Evolutionary conservation across 2,329 filamentous ascomycete genomes (phyloP), one percentile per base, ranked within the genome.

Genomic region (Epichloe sylvatica): DNA sequence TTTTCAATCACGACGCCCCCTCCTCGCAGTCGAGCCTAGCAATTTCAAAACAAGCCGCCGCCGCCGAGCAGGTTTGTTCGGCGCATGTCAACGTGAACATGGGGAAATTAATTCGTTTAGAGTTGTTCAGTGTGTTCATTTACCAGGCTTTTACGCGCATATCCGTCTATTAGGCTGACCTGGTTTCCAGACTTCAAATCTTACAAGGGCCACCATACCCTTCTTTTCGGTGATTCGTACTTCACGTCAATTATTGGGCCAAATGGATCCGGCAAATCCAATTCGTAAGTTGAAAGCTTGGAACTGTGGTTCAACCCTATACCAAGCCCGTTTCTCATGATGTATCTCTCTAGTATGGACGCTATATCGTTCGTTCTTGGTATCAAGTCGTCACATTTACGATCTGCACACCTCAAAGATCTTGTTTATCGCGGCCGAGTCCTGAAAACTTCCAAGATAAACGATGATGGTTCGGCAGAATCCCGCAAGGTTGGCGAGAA

Each of bases 161-260:
- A 2, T 7, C 17, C 8, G 39, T 30, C 8, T 23, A 58, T 56
- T 11, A 36, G 51, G 23, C 42, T 55, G 38, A 52, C n/a, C 21
- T 35, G 7, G 1, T 38, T 23, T 42, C 30, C 61, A 92, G 86
- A 98, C 73, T 98, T 98, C 81, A 98, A 98, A 73, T 97, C 92
- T 60, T 98, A 98, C 74, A 95, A 95, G 68, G 92, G 90, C 51
- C 90, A 96, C 61, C 92, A 98, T 71, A 83, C 80, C 53, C 80
- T 98, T 42, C 80, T 96, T 48, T 96, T 98, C 61, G 91, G 91
- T 62, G 91, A 98, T 71, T 94, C 90, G 2, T 97, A 96, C 70
- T 98, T 98, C 68, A 98, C 92, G 46, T 98, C 92, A 40, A 96
- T 98, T 63, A 97, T 98, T 63, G 92, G 94, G 5, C 92, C 92